Base-by-base conservation (phyloP, 768 basidiomycete species). In the Tephrocybe sp. region DNA sequence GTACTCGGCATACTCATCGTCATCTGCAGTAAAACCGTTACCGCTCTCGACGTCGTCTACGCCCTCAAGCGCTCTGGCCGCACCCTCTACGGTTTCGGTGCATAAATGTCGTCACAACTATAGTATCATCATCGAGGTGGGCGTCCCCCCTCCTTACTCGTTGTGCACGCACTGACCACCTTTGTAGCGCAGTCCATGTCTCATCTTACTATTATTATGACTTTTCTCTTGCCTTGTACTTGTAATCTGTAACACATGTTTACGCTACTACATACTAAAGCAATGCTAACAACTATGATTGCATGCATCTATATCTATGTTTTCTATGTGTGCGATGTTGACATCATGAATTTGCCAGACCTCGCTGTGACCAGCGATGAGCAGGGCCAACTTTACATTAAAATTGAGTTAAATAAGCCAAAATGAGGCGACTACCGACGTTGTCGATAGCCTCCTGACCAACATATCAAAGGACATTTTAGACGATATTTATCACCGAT, bases 41-140 rank as follows among this genome's bases (percentile, higher is more conserved):
- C 89, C 13, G 88, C 90, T 2, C 83, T 93, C 60, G 90, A 92
- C 64, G 90, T 87, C 35, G 85, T 86, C n/a, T 86, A 86, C 47
- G 84, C 84, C 34, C 70, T 86, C 51, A 86, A 86, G 73, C 80
- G 82, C 34, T 84, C 83, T 15, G 84, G 84, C 25, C 79, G 87
- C 59, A 91, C 87, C 24, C 76, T 91, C 31, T 91, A 90, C 64
- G 89, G 87, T 61, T 88, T 89, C 74, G 87, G 86, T 60, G 84
- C 83, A 60, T 87, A 65, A 61, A 36, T 42, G 6, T 5, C 27
- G 12, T 26, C 24, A 2, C 27, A 9, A 6, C 31, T 18, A 24
- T 19, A 18, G 16, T 19, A 21, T 21, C 9, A 19, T 25, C 27
- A 30, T 38, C n/a, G 27, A 30, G 27, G 24, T 37, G n/a, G n/a